Base-by-base conservation (phyloP, 164 flowering plant genomes). In the Sedum album region DNA sequence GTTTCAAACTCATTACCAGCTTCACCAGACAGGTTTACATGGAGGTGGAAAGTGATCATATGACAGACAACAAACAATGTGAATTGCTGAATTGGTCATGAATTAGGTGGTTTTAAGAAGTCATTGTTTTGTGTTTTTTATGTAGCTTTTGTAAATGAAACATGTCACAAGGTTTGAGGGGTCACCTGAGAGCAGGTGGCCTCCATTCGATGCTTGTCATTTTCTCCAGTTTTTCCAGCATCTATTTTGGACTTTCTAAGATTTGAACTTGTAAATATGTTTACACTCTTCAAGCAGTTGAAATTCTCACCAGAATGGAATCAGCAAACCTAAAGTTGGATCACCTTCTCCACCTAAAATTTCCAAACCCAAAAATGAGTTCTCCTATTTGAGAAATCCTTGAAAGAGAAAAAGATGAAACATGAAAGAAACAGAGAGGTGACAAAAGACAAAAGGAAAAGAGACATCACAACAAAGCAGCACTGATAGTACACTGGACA, bases 221-320 rank as follows among this genome's bases (percentile, higher is more conserved):
- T 2, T 55, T 55, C 60, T 55, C 31, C 60, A 55, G 23, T 55
- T 25, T 55, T 55, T 31, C 13, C 42, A 55, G 11, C 60, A 55
- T 55, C 60, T 55, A 2, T 23, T 55, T 55, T 55, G 31, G 31
- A 55, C 60, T 55, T 55, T 55, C 60, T 55, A 55, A 55, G 23
- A 14, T 55, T 55, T 55, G 0, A 55, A 6, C 17, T 55, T 26
- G 3, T 25, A 23, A 15, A 55, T 55, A n/a, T n/a, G n/a, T n/a
- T n/a, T n/a, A n/a, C n/a, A n/a, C n/a, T 49, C 57, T 20, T n/a
- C 25, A 21, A n/a, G 17, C 4, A 4, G 25, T 49, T 4, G 2
- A 44, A 44, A 44, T 13, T 44, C 18, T 17, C 4, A 44, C 41
- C 41, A 38, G n/a, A n/a, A n/a, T n/a, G n/a, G n/a, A n/a, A n/a